Conservation (phyloP, 345 rosid species). For the Eucalyptus pauciflora region DNA sequence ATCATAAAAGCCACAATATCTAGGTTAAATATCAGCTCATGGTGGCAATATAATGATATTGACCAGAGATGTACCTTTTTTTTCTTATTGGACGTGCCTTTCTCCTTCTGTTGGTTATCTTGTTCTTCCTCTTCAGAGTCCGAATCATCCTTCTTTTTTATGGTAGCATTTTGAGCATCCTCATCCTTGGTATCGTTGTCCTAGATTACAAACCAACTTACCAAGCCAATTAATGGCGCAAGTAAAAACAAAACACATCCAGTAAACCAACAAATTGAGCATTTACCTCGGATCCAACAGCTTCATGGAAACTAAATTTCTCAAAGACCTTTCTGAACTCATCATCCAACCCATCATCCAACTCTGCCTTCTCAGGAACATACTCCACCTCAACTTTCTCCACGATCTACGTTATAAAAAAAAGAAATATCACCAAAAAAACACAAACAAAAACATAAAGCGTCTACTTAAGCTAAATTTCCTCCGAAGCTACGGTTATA, state of each 20-base stretch:
- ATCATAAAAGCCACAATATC: not conserved
- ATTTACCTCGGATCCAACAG: slow-evolving; percentile 50
- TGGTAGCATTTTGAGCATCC: slow-evolving; percentile 44
- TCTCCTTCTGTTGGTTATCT: slow-evolving; percentile 63
- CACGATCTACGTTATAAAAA: slow-evolving; percentile 15
- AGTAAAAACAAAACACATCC: not conserved
- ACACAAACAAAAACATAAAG: not conserved
- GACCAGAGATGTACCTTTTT: slow-evolving; percentile 36
- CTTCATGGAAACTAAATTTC: slow-evolving; percentile 59
- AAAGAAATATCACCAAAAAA: not conserved
- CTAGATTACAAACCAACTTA: slow-evolving; percentile 15
- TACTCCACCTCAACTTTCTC: slow-evolving; percentile 81
- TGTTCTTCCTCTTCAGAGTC: slow-evolving; percentile 80
- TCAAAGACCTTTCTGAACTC: slow-evolving; percentile 76
- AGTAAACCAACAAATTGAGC: not conserved
- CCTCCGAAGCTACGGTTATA: not conserved
- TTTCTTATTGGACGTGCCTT: slow-evolving; percentile 79
- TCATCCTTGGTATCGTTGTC: slow-evolving; percentile 56
- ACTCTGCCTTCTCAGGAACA: slow-evolving; percentile 76
- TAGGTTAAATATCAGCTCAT: not conserved
- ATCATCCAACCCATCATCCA: slow-evolving; percentile 72
- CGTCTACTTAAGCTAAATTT: not conserved
- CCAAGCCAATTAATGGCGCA: not conserved
- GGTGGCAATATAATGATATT: not conserved
- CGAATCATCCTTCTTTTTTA: slow-evolving; percentile 54